Evolutionary conservation across 257 asterid species (phyloP).

Genomic region (Agastache rugosa): DNA sequence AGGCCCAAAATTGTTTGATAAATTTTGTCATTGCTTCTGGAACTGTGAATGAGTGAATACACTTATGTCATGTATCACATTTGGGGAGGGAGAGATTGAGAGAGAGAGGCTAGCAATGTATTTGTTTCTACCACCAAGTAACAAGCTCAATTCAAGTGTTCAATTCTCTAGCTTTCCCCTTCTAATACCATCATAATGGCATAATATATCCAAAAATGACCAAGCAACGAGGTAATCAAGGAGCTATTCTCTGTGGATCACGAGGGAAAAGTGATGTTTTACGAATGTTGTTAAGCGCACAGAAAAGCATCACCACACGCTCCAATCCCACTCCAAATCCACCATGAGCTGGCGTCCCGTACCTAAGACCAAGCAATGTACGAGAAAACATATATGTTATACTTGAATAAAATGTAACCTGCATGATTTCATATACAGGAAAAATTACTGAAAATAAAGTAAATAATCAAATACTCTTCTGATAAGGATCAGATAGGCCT

Average conservation of each 20-base stretch:
- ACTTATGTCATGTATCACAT: neutral
- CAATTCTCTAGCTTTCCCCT: neutral
- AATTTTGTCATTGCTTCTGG: no score
- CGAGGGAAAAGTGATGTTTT: constrained; percentile 91
- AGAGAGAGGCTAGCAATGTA: neutral
- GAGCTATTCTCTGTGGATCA: constrained; percentile 79
- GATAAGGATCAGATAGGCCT: neutral
- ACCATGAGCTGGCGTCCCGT: constrained; percentile 90
- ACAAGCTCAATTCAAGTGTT: neutral
- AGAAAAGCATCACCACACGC: constrained; percentile 90
- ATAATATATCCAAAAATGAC: neutral
- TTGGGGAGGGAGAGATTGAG: neutral
- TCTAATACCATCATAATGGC: neutral
- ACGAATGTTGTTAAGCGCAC: constrained; percentile 83
- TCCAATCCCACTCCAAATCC: constrained; percentile 97
- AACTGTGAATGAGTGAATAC: no score
- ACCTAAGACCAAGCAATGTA: constrained; percentile 44
- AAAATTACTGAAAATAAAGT: no score
- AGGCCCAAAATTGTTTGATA: no score
- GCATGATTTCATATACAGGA: no score
- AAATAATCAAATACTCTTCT: no score
- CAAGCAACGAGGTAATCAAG: constrained; percentile 41
- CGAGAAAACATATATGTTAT: neutral
- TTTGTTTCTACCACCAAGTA: neutral
- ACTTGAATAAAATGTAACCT: neutral